These are phyloP conservation scores for Phytopythium delawarense DNA, from an alignment of 352 stramenopile genomes.

Conservation along the genomic window DNA sequence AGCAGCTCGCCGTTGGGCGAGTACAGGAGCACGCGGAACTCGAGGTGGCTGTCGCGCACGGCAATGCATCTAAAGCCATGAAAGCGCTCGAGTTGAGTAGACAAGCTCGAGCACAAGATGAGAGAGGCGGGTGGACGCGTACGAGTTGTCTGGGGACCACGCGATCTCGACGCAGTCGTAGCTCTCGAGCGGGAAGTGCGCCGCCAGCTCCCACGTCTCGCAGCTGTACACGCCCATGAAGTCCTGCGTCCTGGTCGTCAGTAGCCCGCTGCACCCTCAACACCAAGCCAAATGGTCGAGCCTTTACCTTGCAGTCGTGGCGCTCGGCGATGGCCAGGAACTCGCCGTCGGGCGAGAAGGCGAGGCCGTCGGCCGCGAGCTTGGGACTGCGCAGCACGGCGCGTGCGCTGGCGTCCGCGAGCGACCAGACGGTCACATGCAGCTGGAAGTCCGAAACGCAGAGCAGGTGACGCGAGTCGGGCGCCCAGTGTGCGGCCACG, in stretches of 20 bases:
- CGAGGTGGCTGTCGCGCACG: conserved; percentile 64
- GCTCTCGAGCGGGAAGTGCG: conserved; percentile 69
- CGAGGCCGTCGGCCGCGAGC: conserved; percentile 54
- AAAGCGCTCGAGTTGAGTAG: neutral
- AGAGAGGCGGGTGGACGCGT: conserved; percentile 2
- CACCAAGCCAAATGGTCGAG: neutral
- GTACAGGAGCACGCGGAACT: conserved; percentile 75
- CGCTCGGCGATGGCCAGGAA: conserved; percentile 69
- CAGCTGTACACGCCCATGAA: conserved; percentile 77
- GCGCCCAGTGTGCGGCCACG: conserved; percentile 44
- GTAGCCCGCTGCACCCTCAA: neutral
- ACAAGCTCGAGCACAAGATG: neutral
- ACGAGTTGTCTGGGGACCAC: conserved; percentile 72
- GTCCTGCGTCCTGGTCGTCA: conserved; percentile 27
- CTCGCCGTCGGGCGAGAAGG: conserved; percentile 52
- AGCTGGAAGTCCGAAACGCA: conserved; percentile 85
- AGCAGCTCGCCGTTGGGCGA: conserved; percentile 54
- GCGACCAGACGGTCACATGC: conserved; percentile 77
- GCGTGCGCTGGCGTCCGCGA: conserved; percentile 48
- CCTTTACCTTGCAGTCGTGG: conserved; percentile 65
- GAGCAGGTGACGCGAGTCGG: conserved; percentile 63
- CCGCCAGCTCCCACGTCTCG: conserved; percentile 63
- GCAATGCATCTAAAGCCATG: conserved; percentile 38
- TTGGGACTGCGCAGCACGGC: conserved; percentile 69
- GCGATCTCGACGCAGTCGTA: conserved; percentile 76